These are phyloP conservation scores for Neopestalotiopsis clavispora DNA, from an alignment of 2,329 filamentous ascomycete genomes.

Conservation along the genomic window DNA sequence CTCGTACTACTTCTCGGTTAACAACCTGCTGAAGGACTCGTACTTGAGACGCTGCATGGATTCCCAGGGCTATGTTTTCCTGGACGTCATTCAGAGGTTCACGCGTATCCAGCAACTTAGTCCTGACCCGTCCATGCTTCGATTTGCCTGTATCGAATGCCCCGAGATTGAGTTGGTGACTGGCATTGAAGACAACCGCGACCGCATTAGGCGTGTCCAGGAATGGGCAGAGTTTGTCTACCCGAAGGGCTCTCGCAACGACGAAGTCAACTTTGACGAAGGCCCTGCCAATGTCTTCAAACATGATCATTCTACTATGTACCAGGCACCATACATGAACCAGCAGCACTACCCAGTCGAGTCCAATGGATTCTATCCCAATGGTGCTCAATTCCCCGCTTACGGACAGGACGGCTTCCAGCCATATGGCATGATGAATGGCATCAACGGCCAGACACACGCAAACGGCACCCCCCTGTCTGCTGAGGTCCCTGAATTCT, in stretches of 20 bases:
- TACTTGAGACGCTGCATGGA: constrained; percentile 93
- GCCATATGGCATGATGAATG: constrained; percentile 30
- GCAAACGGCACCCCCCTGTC: constrained; percentile 54
- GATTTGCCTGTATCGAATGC: constrained; percentile 75
- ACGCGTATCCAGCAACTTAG: constrained; percentile 79
- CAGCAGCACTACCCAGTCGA: constrained; percentile 31
- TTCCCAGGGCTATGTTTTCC: constrained; percentile 85
- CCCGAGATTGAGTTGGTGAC: constrained; percentile 74
- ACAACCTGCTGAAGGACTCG: constrained; percentile 93
- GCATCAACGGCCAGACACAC: constrained; percentile 28
- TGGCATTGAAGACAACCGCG: constrained; percentile 77
- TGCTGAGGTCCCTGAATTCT: constrained; percentile 68
- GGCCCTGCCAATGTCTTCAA: constrained; percentile 56
- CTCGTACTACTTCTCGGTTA: constrained; percentile 96
- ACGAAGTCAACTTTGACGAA: constrained; percentile 70
- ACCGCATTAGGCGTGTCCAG: constrained; percentile 76
- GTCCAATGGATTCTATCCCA: constrained; percentile 34
- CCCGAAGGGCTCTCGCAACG: constrained; percentile 71
- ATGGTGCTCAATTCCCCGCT: constrained; percentile 32
- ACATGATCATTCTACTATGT: constrained; percentile 32
- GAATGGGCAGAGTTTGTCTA: constrained; percentile 84
- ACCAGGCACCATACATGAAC: constrained; percentile 26
- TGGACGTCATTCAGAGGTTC: constrained; percentile 83
- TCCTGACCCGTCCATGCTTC: constrained; percentile 74
- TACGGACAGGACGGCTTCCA: constrained; percentile 38